These are phyloP conservation scores for Malus hybrid DNA, from an alignment of 331 rosid species.

Conservation along the genomic window DNA sequence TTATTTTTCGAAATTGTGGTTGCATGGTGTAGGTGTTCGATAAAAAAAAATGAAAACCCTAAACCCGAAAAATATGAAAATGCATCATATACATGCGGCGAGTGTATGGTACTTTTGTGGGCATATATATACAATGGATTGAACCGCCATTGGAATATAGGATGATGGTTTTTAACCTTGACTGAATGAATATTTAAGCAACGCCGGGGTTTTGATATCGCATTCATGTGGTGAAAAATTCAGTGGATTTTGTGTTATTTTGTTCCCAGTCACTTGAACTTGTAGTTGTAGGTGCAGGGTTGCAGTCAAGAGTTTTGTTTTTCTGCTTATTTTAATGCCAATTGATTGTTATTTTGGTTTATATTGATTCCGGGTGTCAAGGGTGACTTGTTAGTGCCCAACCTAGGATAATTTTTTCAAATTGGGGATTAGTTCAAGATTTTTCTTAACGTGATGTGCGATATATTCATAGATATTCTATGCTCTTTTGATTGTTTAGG, in stretches of 20 bases:
- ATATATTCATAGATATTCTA: not conserved
- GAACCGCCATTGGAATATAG: not conserved
- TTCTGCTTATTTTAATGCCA: not conserved
- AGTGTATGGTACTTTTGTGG: not conserved
- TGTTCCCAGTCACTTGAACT: not conserved
- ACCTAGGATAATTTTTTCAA: not conserved
- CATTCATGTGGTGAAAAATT: not conserved
- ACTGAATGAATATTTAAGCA: not conserved
- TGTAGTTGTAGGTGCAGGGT: not conserved
- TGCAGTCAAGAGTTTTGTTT: not conserved
- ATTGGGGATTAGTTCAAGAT: not conserved
- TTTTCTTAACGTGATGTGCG: not conserved
- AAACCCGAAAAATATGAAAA: not conserved
- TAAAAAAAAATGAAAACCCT: no score
- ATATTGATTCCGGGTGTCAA: not conserved
- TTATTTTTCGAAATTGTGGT: not conserved
- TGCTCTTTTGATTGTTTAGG: slow-evolving; percentile 26
- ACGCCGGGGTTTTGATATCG: not conserved
- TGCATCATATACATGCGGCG: not conserved
- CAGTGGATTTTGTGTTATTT: not conserved
- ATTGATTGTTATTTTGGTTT: not conserved
- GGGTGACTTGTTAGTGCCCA: not conserved
- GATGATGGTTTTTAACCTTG: not conserved
- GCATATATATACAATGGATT: not conserved
- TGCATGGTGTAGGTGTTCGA: not conserved